A percentile compares a stretch with the other conserved stretches of the same genome.
Evolutionary conservation across 768 basidiomycete genomes (phyloP).

Genomic region (Boletus rubroflammeus): DNA sequence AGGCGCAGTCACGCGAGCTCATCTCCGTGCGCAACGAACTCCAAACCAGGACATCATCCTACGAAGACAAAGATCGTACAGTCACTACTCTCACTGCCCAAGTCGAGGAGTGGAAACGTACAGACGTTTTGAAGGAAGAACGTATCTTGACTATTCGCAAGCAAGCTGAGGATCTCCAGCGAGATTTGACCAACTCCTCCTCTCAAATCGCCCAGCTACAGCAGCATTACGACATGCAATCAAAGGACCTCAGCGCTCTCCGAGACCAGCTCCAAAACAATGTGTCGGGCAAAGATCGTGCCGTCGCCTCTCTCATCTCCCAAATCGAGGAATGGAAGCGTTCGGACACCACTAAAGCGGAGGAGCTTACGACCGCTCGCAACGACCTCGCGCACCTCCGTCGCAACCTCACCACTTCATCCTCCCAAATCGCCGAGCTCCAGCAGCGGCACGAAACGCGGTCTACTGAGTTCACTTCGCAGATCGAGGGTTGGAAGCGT

Average conservation of each 20-base stretch:
- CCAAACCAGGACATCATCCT: background rate
- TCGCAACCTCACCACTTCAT: background rate
- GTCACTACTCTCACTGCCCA: background rate
- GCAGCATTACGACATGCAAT: background rate
- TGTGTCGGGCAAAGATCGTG: background rate
- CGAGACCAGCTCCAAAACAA: too few species aligned
- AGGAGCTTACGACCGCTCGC: background rate
- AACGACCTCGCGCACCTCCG: background rate
- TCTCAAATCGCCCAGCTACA: background rate
- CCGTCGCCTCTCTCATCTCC: background rate
- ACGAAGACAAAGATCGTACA: background rate
- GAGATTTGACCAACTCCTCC: background rate
- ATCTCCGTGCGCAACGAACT: background rate
- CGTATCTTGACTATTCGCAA: background rate
- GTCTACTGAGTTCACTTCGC: background rate
- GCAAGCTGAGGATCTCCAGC: background rate
- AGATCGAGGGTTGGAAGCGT: background rate
- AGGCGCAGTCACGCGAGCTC: background rate
- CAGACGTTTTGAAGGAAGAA: background rate
- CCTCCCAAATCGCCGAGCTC: background rate
- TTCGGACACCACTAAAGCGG: background rate
- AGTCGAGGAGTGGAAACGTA: background rate
- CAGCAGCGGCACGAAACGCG: background rate
- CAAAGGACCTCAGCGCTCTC: background rate
- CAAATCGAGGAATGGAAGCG: background rate